Conservation (phyloP, 805 yeast species). For the Metschnikowia lachancei region DNA sequence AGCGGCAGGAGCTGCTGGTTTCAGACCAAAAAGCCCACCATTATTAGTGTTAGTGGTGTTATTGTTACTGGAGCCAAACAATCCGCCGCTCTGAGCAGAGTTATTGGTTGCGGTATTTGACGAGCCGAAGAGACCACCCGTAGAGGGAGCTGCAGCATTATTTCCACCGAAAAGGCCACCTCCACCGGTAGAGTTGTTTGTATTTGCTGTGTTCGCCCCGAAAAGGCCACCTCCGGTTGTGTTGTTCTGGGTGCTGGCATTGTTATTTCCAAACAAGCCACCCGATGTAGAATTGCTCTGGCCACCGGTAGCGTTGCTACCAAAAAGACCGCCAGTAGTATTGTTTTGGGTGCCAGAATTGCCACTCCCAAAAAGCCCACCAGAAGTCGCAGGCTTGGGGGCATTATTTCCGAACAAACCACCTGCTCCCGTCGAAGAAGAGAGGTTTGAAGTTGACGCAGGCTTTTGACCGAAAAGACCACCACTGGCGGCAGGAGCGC, state of each 20-base stretch:
- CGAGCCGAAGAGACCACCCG: slow-evolving; percentile 41
- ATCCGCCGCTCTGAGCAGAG: slow-evolving; percentile 10
- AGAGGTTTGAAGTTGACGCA: slow-evolving; percentile 5
- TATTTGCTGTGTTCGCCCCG: slow-evolving; percentile 20
- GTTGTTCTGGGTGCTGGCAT: background rate
- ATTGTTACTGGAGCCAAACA: slow-evolving; percentile 8
- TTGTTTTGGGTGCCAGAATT: slow-evolving; percentile 8
- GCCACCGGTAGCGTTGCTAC: slow-evolving; percentile 4
- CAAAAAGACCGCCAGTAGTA: slow-evolving; percentile 13
- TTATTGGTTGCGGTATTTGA: slow-evolving; percentile 10
- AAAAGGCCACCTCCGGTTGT: slow-evolving; percentile 23
- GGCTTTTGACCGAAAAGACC: slow-evolving; percentile 17
- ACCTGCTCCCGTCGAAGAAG: slow-evolving; percentile 5
- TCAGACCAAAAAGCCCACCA: slow-evolving; percentile 12
- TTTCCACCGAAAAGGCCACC: slow-evolving; percentile 35
- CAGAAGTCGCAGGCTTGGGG: slow-evolving; percentile 6
- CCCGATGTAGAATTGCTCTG: background rate
- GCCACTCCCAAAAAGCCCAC: slow-evolving; percentile 15
- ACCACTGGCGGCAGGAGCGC: slow-evolving; percentile 7
- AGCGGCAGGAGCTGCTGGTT: slow-evolving; percentile 7
- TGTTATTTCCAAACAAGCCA: slow-evolving; percentile 22
- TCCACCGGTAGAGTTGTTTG: slow-evolving; percentile 13
- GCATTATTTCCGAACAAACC: slow-evolving; percentile 13
- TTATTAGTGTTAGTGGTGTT: slow-evolving; percentile 1
- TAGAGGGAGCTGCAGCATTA: slow-evolving; percentile 12